A percentile compares a stretch with the other conserved stretches of the same genome.
Conservation (phyloP, 2,329 filamentous ascomycete genomes). For the Onygenales sp. region DNA sequence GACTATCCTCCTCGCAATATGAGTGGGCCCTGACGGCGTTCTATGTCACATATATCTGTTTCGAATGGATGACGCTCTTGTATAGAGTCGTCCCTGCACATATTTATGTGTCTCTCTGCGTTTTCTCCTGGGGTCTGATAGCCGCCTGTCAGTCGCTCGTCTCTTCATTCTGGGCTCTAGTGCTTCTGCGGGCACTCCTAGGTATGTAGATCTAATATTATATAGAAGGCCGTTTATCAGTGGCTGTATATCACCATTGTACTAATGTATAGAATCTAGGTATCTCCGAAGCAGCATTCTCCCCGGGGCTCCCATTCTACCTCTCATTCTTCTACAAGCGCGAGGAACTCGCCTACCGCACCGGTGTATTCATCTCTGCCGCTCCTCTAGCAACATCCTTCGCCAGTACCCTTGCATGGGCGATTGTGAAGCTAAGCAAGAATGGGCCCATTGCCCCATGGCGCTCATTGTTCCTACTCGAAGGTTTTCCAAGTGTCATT, state of each 20-base stretch:
- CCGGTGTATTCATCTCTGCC: constrained; percentile 76
- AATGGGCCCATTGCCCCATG: constrained; percentile 65
- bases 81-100: constrained; percentile 52
- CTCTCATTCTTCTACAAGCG: constrained; percentile 54
- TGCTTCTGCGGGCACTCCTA: constrained; percentile 33
- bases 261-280: too few relatives aligned
- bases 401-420: constrained; percentile 66
- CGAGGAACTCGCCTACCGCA: constrained; percentile 72
- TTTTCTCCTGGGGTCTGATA: constrained; percentile 68
- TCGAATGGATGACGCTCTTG: constrained; percentile 59
- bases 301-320: constrained; percentile 55
- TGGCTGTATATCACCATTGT: too few relatives aligned
- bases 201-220: constrained; percentile 20
- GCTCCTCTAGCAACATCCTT: constrained; percentile 55
- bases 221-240: too few relatives aligned
- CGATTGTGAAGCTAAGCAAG: constrained; percentile 61
- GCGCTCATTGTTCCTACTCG: constrained; percentile 75
- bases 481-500: constrained; percentile 75
- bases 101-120: constrained; percentile 50
- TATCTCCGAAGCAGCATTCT: constrained; percentile 53
- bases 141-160: constrained; percentile 64
- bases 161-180: constrained; percentile 52
- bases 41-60: constrained; percentile 55
- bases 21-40: constrained; percentile 54
- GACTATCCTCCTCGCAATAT: constrained; percentile 47